phyloP scores from a whole-genome alignment of 768 basidiomycete species.

The Mycena galopus region DNA sequence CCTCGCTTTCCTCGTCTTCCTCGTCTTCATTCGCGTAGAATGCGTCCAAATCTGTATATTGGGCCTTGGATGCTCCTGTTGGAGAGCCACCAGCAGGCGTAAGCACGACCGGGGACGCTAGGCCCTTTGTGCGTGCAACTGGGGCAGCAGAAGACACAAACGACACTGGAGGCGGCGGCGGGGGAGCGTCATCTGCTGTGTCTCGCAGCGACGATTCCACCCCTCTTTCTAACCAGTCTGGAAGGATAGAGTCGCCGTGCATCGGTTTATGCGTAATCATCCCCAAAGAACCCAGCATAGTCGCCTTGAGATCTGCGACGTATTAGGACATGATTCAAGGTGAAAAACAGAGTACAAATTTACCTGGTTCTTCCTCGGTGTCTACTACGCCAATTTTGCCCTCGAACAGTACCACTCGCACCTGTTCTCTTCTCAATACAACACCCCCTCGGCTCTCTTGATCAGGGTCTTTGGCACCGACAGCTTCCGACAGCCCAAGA shows the following conservation, averaged over 20 bases:
- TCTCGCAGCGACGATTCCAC: conserved; percentile 85
- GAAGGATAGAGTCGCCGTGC: conserved; percentile 66
- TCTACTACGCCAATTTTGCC: conserved; percentile 70
- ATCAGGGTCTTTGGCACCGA: conserved; percentile 50
- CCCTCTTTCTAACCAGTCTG: conserved; percentile 91
- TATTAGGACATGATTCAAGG: conserved; percentile 40
- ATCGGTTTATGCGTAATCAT: conserved; percentile 70
- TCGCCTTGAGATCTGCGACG: conserved; percentile 50
- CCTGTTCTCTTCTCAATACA: conserved; percentile 85
- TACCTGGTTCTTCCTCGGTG: conserved; percentile 53
- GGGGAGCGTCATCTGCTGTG: conserved; percentile 64
- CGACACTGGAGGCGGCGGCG: conserved; percentile 49
- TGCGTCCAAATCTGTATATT: conserved; percentile 75
- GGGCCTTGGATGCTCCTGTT: conserved; percentile 54
- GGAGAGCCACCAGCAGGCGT: conserved; percentile 65
- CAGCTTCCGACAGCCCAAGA: conserved; percentile 46
- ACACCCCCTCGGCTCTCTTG: conserved; percentile 75
- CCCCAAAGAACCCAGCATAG: conserved; percentile 72
- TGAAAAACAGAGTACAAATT: conserved; percentile 8
- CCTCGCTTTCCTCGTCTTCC: conserved; percentile 43
- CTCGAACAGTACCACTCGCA: conserved; percentile 81
- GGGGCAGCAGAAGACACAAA: conserved; percentile 56
- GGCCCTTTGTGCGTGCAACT: conserved; percentile 46
- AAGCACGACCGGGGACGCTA: conserved; percentile 64
- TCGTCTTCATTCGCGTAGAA: conserved; percentile 74